Conservation (phyloP, 1,284 basidiomycete species). For the Cutaneotrichosporon spelunceum region DNA sequence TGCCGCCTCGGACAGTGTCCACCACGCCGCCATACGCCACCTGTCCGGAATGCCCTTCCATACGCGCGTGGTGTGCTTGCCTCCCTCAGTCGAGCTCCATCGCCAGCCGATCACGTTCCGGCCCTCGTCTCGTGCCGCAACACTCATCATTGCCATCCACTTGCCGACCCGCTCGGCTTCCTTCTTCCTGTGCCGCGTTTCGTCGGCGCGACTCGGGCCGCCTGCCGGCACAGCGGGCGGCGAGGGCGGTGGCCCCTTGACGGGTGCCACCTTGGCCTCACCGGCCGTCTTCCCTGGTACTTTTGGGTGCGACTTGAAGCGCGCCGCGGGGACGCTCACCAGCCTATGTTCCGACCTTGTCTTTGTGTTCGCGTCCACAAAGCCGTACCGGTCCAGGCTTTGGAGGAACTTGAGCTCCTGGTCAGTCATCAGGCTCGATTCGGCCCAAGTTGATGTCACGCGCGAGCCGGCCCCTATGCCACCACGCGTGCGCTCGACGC, state of each 20-base stretch:
- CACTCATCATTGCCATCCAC: conserved; percentile 81
- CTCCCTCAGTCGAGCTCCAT: conserved; percentile 61
- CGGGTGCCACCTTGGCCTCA: background rate
- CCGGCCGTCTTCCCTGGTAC: conserved; percentile 29
- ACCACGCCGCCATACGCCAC: conserved; percentile 92
- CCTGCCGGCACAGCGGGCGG: conserved; percentile 11
- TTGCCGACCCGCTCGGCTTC: conserved; percentile 73
- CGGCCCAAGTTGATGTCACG: conserved; percentile 56
- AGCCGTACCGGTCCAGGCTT: conserved; percentile 74
- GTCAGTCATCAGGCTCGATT: conserved; percentile 43
- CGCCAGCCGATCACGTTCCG: conserved; percentile 74
- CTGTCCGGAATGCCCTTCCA: conserved; percentile 97
- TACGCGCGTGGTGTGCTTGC: conserved; percentile 56
- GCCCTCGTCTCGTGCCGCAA: conserved; percentile 63
- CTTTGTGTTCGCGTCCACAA: conserved; percentile 65
- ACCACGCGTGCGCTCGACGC: conserved; percentile 88
- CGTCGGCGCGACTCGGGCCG: conserved; percentile 16
- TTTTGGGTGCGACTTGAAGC: conserved; percentile 63
- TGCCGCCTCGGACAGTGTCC: conserved; percentile 60
- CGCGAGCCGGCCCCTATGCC: conserved; percentile 53
- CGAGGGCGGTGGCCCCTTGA: conserved; percentile 9
- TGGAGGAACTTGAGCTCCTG: conserved; percentile 66
- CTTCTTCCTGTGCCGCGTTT: conserved; percentile 50
- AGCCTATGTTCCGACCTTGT: conserved; percentile 65
- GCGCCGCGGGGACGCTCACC: conserved; percentile 62